Conservation (phyloP, 306 rosid genomes). For the Ammopiptanthus mongolicus region DNA sequence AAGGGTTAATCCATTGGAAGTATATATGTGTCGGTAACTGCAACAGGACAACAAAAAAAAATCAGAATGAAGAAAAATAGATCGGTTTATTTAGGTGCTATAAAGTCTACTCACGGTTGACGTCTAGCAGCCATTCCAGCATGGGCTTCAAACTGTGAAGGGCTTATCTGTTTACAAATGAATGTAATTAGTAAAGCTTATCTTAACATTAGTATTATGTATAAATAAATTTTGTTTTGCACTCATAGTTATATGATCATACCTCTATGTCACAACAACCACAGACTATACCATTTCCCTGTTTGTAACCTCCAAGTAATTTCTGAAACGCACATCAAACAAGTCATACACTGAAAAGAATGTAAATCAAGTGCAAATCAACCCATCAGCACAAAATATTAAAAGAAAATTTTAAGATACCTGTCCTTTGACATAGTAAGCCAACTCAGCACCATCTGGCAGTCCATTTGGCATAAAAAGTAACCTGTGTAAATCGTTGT, state of each 20-base stretch:
- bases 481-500: conserved; percentile 84
- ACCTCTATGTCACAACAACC: conserved; percentile 86
- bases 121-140: conserved; percentile 99
- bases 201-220: background rate
- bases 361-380: conserved; percentile 2
- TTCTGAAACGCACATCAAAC: conserved; percentile 45
- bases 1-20: conserved; percentile 89
- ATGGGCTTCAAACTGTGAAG: conserved; percentile 99
- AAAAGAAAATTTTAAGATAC: conserved; percentile 33
- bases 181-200: conserved; percentile 6
- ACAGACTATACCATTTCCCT: conserved; percentile 89
- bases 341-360: conserved; percentile 4
- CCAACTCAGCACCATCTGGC: conserved; percentile 97
- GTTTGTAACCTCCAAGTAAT: conserved; percentile 93
- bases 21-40: conserved; percentile 97
- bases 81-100: conserved; percentile 14
- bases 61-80: conserved; percentile 20
- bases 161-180: conserved; percentile 70
- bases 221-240: background rate
- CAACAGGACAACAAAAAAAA: conserved; percentile 23
- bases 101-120: conserved; percentile 84
- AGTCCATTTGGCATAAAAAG: conserved; percentile 96
- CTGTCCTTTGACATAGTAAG: conserved; percentile 95
- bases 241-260: conserved; percentile 14
- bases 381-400: conserved; percentile 10